Base-by-base conservation (phyloP, 2,329 filamentous ascomycete genomes). In the Hymenoscyphus salicellus region DNA sequence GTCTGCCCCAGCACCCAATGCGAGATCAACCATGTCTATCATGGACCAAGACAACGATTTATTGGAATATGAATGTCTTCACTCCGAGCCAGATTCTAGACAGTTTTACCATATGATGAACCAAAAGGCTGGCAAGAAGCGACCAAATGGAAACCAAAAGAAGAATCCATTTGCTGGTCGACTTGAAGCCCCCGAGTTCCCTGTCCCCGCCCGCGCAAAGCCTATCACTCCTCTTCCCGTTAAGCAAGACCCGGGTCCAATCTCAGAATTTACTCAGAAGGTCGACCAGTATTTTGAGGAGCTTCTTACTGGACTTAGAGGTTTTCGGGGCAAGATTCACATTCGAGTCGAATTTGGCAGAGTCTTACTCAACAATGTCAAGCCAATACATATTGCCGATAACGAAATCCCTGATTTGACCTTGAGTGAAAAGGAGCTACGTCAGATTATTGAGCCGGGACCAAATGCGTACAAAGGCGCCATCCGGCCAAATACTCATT, bases 321-420 rank as follows among this genome's bases (percentile, higher is more conserved):
- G 68, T 17, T 73, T 72, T 59, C 66, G 55, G 32, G 74, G 74
- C 17, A 33, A 71, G 23, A 17, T 74, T 38, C 55, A 28, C 8
- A 58, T 75, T 16, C 65, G 71, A 28, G 66, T 66, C 16, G 66
- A 74, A 16, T 74, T 76, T 64, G 74, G 74, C 46, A 69, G 73
- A 4, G 72, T 74, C 23, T 46, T 75, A 1, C 26, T 73, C 10
- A 57, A 58, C 16, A 61, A 63, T 17, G 30, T 73, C 8, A 57
- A 64, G 20, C 32, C 55, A 11, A 63, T 56, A 5, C 63, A 64
- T 8, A 43, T 70, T 60, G 67, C 66, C 3, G 56, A 60, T 11
- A 64, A 58, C 3, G 61, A 69, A 2, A 20, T 17, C 4, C 58
- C 32, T 6, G 30, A 63, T 36, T 17, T 20, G 10, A 52, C 46